Conservation (phyloP, 805 yeast genomes). For the Wickerhamiella azymoides region DNA sequence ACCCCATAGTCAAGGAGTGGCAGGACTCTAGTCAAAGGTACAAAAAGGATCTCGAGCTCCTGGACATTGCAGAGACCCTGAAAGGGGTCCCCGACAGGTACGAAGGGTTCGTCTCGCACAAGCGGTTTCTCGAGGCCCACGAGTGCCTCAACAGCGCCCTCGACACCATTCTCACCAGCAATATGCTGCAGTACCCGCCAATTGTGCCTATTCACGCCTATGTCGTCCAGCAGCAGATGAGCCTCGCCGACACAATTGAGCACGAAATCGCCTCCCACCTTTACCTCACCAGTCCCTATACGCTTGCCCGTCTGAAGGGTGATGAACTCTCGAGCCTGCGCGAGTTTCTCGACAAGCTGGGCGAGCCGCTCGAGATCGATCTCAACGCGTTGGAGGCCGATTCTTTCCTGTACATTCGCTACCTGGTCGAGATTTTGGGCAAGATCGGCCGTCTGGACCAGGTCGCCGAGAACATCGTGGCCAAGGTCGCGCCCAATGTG, state of each 20-base stretch:
- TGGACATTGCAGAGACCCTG: constrained; percentile 52
- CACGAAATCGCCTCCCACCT: constrained; percentile 62
- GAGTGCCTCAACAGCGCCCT: constrained; percentile 35
- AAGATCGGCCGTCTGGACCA: constrained; percentile 48
- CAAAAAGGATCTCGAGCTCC: constrained; percentile 52
- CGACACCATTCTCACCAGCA: constrained; percentile 21
- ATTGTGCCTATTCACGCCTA: constrained; percentile 23
- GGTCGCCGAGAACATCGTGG: constrained; percentile 39
- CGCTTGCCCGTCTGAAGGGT: constrained; percentile 14
- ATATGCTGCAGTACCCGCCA: constrained; percentile 22
- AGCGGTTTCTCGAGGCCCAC: constrained; percentile 54
- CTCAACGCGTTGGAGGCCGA: constrained; percentile 23
- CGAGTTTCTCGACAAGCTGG: constrained; percentile 11
- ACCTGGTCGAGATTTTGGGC: constrained; percentile 41
- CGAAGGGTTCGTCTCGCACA: constrained; percentile 56
- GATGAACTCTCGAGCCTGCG: background rate
- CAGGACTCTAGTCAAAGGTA: constrained; percentile 49
- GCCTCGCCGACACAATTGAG: constrained; percentile 53
- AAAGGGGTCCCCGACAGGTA: constrained; percentile 45
- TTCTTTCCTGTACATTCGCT: constrained; percentile 41
- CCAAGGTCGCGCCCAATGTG: constrained; percentile 46
- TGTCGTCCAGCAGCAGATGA: constrained; percentile 27
- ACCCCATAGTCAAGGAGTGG: constrained; percentile 47
- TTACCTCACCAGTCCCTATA: constrained; percentile 39
- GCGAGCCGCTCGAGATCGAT: constrained; percentile 9